Conservation (phyloP, 192 early-diverging fungal genomes). For the Jimgerdemannia flammicorona region DNA sequence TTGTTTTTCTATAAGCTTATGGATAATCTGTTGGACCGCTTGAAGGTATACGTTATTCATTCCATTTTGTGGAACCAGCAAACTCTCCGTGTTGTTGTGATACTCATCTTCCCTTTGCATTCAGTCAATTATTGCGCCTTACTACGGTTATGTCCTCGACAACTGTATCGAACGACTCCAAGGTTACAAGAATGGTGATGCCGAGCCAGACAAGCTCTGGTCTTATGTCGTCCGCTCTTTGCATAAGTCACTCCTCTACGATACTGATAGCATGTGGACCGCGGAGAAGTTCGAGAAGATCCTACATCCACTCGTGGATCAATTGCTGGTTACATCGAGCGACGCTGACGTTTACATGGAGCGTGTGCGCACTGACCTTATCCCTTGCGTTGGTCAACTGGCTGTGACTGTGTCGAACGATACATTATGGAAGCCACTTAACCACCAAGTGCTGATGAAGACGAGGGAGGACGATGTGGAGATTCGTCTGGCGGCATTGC, state of each 20-base stretch:
- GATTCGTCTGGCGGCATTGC: constrained; percentile 69
- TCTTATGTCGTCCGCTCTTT: constrained; percentile 64
- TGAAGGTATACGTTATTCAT: constrained; percentile 25
- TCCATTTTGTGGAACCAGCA: constrained; percentile 8
- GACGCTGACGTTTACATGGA: constrained; percentile 38
- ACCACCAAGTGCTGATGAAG: constrained; percentile 76
- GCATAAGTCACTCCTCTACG: constrained; percentile 62
- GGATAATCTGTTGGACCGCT: constrained; percentile 36
- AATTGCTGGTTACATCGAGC: constrained; percentile 59
- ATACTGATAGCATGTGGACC: constrained; percentile 65
- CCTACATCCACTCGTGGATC: constrained; percentile 65
- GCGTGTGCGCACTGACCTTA: constrained; percentile 57
- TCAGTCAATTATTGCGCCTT: constrained; percentile 72
- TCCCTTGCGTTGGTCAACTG: constrained; percentile 79
- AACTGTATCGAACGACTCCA: constrained; percentile 54
- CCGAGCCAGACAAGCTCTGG: constrained; percentile 64
- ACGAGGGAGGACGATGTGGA: constrained; percentile 66
- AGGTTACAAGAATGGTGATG: constrained; percentile 39
- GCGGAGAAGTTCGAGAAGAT: constrained; percentile 77
- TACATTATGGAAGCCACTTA: constrained; percentile 83
- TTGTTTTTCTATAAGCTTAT: constrained; percentile 43
- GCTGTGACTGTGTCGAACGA: constrained; percentile 77
- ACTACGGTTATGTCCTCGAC: constrained; percentile 74
- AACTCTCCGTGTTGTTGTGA: neutral
- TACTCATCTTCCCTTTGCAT: constrained; percentile 9